Evolutionary conservation across 1,139 yeast species (phyloP).

Genomic region (Blastobotrys aristatus): DNA sequence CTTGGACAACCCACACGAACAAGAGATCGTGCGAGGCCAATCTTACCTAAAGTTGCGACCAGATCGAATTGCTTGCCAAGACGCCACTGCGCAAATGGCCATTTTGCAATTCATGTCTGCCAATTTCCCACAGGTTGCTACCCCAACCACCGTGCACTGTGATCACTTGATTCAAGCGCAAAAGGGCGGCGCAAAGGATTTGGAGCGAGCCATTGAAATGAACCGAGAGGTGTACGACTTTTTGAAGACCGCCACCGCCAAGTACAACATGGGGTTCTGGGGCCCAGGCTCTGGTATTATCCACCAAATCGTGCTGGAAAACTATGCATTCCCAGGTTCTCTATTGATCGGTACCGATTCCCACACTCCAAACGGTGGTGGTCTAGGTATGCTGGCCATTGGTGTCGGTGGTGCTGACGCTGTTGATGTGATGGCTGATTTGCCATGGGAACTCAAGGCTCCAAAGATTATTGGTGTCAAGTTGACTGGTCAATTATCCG

Average conservation of each 20-base stretch:
- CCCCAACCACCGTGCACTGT: slow-evolving; percentile 98
- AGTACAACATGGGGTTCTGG: slow-evolving; percentile 99
- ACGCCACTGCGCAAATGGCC: slow-evolving; percentile 99
- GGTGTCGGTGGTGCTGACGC: slow-evolving; percentile 99
- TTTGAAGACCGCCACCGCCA: slow-evolving; percentile 89
- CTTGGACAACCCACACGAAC: slow-evolving; percentile 91
- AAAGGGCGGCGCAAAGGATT: slow-evolving; percentile 87
- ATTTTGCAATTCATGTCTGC: slow-evolving; percentile 98
- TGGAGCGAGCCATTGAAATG: slow-evolving; percentile 84
- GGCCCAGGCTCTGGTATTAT: slow-evolving; percentile 99
- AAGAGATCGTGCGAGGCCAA: slow-evolving; percentile 93
- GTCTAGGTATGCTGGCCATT: slow-evolving; percentile 96
- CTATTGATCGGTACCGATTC: slow-evolving; percentile 97
- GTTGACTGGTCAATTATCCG: slow-evolving; percentile 90
- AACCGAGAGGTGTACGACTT: slow-evolving; percentile 97
- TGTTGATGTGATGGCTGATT: slow-evolving; percentile 92
- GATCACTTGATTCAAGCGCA: slow-evolving; percentile 99
- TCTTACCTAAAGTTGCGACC: slow-evolving; percentile 96
- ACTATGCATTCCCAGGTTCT: slow-evolving; percentile 98
- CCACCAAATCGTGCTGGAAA: slow-evolving; percentile 95
- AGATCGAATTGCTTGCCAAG: slow-evolving; percentile 99
- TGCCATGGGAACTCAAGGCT: slow-evolving; percentile 98
- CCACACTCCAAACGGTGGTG: slow-evolving; percentile 99
- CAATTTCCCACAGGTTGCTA: slow-evolving; percentile 88
- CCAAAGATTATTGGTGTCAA: slow-evolving; percentile 97